These are phyloP conservation scores for Plasmodium cynomolgi DNA, from an alignment of 169 alveolate species.

Conservation along the genomic window DNA sequence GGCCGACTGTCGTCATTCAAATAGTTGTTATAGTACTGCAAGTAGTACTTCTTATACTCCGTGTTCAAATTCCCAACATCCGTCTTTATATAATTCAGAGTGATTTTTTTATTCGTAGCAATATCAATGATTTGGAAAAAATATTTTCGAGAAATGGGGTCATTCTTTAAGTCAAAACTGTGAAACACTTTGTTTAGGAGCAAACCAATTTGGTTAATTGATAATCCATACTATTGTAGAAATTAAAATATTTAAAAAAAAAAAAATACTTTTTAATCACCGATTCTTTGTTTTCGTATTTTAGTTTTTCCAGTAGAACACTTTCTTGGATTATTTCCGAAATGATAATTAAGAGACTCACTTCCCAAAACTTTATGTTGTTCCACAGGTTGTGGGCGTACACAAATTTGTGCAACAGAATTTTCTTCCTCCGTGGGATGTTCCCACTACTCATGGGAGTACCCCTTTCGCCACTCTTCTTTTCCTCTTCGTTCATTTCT, in stretches of 20 bases:
- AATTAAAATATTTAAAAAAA: constrained; percentile 59
- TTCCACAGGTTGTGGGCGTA: constrained; percentile 52
- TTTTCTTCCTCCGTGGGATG: neutral
- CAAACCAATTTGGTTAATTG: constrained; percentile 50
- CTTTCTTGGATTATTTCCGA: constrained; percentile 67
- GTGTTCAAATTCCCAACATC: constrained; percentile 28
- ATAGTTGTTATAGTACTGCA: constrained; percentile 55
- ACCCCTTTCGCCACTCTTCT: neutral
- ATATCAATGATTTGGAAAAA: constrained; percentile 58
- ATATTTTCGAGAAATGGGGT: constrained; percentile 49
- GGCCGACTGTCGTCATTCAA: constrained; percentile 29
- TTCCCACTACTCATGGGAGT: neutral
- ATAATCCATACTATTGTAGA: constrained; percentile 59
- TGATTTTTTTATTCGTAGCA: constrained; percentile 63
- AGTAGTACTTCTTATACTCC: constrained; percentile 57
- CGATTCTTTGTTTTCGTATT: constrained; percentile 61
- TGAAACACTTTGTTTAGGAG: constrained; percentile 51
- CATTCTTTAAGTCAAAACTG: constrained; percentile 45
- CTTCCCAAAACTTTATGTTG: constrained; percentile 68
- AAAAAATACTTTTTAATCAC: constrained; percentile 61
- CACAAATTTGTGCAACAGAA: constrained; percentile 34
- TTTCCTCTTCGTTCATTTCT: neutral
- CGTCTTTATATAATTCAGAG: constrained; percentile 59
- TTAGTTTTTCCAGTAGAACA: constrained; percentile 47
- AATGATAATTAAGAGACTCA: constrained; percentile 37